A percentile compares a stretch with the other conserved stretches of the same genome.
phyloP scores from a whole-genome alignment of 2,329 filamentous ascomycete genomes.

The Hyphodiscus sp. region DNA sequence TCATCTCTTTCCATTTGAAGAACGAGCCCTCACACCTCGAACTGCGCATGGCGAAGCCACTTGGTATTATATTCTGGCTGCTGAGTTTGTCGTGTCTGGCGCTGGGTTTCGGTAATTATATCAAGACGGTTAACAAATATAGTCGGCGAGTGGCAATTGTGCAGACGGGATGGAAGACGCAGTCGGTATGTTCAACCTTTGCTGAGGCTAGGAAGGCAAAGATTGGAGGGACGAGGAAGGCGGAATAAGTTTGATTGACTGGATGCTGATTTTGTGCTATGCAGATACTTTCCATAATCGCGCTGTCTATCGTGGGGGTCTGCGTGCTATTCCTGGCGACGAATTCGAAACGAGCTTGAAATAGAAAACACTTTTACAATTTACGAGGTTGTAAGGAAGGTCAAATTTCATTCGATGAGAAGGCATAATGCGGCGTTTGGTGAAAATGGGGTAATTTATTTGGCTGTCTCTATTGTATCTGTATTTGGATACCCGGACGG shows the following conservation, averaged over 20 bases:
- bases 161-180: constrained; percentile 90
- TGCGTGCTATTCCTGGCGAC: constrained; percentile 55
- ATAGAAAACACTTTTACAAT: background rate
- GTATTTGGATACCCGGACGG: background rate
- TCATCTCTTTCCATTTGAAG: constrained; percentile 89
- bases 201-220: background rate
- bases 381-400: background rate
- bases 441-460: background rate
- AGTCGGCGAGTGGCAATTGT: constrained; percentile 73
- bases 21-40: constrained; percentile 63
- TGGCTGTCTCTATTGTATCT: background rate
- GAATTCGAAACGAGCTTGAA: constrained; percentile 26
- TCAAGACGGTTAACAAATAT: constrained; percentile 76
- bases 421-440: background rate
- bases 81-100: constrained; percentile 70
- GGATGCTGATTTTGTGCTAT: background rate
- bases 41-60: constrained; percentile 68
- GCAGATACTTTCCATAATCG: constrained; percentile 56
- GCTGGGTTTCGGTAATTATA: constrained; percentile 80
- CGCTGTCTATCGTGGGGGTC: constrained; percentile 56
- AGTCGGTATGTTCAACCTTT: constrained; percentile 49
- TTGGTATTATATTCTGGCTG: constrained; percentile 84
- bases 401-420: background rate
- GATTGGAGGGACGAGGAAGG: background rate
- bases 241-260: background rate